Evolutionary conservation across 2,329 filamentous ascomycete species (phyloP).

Genomic region (Diplocarpon mali): DNA sequence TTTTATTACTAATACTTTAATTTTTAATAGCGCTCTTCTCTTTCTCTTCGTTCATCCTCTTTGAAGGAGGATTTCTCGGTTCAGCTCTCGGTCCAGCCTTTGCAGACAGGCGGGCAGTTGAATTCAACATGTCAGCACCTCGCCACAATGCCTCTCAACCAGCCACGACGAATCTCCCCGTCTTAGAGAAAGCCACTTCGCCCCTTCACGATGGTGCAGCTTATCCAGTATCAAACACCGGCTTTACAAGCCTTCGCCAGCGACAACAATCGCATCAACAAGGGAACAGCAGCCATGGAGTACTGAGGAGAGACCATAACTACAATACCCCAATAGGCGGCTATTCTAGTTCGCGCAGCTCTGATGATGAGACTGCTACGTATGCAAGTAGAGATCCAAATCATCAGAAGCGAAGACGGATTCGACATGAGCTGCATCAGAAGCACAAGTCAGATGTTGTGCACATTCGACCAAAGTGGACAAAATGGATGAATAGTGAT

Average conservation of each 20-base stretch:
- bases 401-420: neutral
- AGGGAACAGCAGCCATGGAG: conserved; percentile 1
- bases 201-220: neutral
- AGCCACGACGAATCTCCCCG: neutral
- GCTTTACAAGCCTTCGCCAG: neutral
- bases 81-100: too few species aligned
- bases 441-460: conserved; percentile 6
- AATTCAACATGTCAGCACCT: too few species aligned
- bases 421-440: conserved; percentile 1
- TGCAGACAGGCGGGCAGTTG: too few species aligned
- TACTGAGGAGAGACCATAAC: conserved; percentile 1
- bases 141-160: neutral
- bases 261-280: neutral
- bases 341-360: neutral
- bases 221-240: neutral
- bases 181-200: neutral
- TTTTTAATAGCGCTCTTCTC: too few species aligned
- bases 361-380: neutral
- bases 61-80: too few species aligned
- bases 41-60: too few species aligned
- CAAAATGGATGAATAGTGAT: conserved; percentile 36
- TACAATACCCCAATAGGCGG: conserved; percentile 1
- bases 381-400: neutral
- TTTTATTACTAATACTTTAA: too few species aligned
- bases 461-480: conserved; percentile 19